Conservation (phyloP, 352 stramenopile genomes). For the Stephanocyclus meneghinianus region DNA sequence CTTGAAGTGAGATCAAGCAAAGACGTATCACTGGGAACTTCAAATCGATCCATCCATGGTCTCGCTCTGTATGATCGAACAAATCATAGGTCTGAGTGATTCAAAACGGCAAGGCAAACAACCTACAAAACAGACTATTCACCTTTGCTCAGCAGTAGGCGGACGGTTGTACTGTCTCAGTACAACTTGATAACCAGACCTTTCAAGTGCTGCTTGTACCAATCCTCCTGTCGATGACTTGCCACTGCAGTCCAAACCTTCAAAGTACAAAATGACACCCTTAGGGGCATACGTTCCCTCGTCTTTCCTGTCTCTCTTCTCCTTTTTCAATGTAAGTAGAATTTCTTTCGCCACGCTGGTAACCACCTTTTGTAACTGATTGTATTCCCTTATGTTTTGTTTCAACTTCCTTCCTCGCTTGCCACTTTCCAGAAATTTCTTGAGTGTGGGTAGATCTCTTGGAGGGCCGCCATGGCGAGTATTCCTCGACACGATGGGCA, state of each 20-base stretch:
- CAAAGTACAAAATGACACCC: slow-evolving; percentile 77
- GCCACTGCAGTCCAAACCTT: slow-evolving; percentile 76
- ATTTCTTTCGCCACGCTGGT: slow-evolving; percentile 50
- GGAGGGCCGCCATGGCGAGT: slow-evolving; percentile 31
- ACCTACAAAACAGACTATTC: background rate
- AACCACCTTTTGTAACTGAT: slow-evolving; percentile 53
- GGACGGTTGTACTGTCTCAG: slow-evolving; percentile 75
- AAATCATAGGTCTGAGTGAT: background rate
- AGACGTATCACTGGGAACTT: slow-evolving; percentile 32
- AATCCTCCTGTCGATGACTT: slow-evolving; percentile 73
- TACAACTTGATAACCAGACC: slow-evolving; percentile 60
- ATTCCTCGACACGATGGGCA: slow-evolving; percentile 40
- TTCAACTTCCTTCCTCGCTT: slow-evolving; percentile 43
- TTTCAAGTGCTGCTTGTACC: slow-evolving; percentile 58
- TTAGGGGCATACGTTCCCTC: slow-evolving; percentile 52
- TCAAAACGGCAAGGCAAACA: background rate
- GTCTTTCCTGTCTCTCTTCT: slow-evolving; percentile 26
- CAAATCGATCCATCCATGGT: slow-evolving; percentile 77
- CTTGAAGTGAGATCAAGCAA: slow-evolving; percentile 53
- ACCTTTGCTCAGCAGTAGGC: slow-evolving; percentile 70
- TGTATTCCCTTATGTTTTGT: slow-evolving; percentile 46
- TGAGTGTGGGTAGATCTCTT: slow-evolving; percentile 64
- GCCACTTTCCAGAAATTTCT: slow-evolving; percentile 55
- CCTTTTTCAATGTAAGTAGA: slow-evolving; percentile 40
- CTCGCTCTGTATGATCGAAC: slow-evolving; percentile 18